phyloP scores from a whole-genome alignment of 495 filamentous ascomycete species.

The Penicillium roqueforti region DNA sequence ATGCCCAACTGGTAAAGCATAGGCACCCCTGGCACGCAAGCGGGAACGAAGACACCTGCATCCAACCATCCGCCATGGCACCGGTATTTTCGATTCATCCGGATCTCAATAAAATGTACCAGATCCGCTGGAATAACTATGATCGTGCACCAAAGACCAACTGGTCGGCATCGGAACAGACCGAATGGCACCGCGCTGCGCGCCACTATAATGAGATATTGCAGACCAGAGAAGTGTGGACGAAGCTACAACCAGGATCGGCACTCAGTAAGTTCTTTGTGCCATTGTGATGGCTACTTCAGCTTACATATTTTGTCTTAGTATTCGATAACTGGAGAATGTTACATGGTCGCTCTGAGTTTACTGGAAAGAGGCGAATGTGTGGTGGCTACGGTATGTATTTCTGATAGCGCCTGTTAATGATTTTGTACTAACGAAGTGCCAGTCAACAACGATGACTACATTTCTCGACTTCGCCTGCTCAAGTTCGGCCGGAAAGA shows the following conservation, averaged over 20 bases:
- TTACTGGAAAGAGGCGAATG: constrained; percentile 78
- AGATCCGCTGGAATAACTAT: constrained; percentile 88
- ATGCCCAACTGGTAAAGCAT: constrained; percentile 45
- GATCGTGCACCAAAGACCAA: constrained; percentile 61
- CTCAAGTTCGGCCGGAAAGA: constrained; percentile 58
- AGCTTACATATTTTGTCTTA: constrained; percentile 26
- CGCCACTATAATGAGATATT: constrained; percentile 60
- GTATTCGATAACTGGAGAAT: constrained; percentile 97
- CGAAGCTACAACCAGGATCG: constrained; percentile 72
- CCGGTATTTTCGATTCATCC: constrained; percentile 62
- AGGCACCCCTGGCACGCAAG: constrained; percentile 71
- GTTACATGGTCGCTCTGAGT: constrained; percentile 76
- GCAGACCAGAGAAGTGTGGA: constrained; percentile 59
- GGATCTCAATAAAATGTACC: constrained; percentile 41
- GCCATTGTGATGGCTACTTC: background rate
- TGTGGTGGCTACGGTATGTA: constrained; percentile 83
- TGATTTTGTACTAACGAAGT: constrained; percentile 13
- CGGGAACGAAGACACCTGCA: constrained; percentile 76
- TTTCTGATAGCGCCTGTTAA: background rate
- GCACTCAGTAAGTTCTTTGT: constrained; percentile 57
- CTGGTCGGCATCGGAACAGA: constrained; percentile 35
- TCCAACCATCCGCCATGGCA: constrained; percentile 55
- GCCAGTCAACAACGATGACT: constrained; percentile 82
- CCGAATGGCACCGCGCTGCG: constrained; percentile 74
- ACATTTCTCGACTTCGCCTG: constrained; percentile 69